These are phyloP conservation scores for Handroanthus guayacan DNA, from an alignment of 257 asterid species.

Conservation along the genomic window DNA sequence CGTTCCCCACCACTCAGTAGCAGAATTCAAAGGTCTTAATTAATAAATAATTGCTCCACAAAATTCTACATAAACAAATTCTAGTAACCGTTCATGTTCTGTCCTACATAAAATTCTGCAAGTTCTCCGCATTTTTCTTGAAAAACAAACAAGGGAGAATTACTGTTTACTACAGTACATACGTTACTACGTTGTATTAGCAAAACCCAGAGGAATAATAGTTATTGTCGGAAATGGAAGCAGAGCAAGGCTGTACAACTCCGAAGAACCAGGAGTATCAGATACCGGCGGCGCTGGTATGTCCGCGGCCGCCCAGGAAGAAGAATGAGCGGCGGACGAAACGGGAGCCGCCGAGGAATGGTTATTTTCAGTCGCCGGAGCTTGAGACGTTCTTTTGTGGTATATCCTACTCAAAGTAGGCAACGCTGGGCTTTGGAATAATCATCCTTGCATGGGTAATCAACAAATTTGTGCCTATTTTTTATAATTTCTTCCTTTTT, in stretches of 20 bases:
- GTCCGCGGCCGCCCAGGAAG: slow-evolving; percentile 82
- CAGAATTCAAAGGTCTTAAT: background rate
- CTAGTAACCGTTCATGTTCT: slow-evolving; percentile 3
- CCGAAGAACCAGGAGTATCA: slow-evolving; percentile 60
- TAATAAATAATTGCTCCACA: background rate
- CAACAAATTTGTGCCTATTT: background rate
- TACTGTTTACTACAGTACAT: background rate
- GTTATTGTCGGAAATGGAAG: slow-evolving; percentile 42
- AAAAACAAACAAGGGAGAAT: no score
- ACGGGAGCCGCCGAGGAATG: slow-evolving; percentile 46
- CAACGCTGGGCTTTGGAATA: slow-evolving; percentile 37
- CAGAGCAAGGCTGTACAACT: slow-evolving; percentile 63
- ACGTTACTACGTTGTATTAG: no score
- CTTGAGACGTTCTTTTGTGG: slow-evolving; percentile 53
- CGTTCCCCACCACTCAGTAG: slow-evolving; percentile 29
- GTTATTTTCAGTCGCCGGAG: slow-evolving; percentile 62
- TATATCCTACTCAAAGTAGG: slow-evolving; percentile 30
- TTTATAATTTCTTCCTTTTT: background rate
- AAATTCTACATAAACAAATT: slow-evolving; percentile 20
- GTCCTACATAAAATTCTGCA: slow-evolving; percentile 4
- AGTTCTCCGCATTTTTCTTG: background rate
- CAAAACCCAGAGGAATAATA: background rate
- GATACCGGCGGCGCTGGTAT: slow-evolving; percentile 56
- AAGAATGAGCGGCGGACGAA: slow-evolving; percentile 35
- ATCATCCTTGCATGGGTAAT: background rate